A percentile compares a stretch with the other conserved stretches of the same genome.
phyloP scores from a whole-genome alignment of 75 land plant species.

The Pseudotsuga menziesii region DNA sequence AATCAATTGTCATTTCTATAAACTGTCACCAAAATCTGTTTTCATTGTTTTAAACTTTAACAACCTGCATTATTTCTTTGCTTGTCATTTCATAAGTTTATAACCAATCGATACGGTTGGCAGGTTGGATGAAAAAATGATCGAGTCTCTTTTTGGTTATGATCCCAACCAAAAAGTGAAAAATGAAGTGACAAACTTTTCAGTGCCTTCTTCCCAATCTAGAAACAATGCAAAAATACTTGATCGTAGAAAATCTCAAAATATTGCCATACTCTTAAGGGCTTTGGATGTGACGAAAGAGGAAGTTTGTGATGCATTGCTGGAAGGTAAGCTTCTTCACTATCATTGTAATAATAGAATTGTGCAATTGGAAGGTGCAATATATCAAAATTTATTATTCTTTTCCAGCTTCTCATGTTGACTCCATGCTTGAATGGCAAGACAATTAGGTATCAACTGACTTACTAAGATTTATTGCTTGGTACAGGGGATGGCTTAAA shows the following conservation, averaged over 20 bases:
- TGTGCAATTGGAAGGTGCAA: no score
- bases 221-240: slow-evolving; percentile 54
- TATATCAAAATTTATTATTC: no score
- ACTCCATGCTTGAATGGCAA: no score
- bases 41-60: slow-evolving; percentile 20
- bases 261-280: no score
- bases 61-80: neutral
- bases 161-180: slow-evolving; percentile 26
- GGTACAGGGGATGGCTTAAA: no score
- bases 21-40: slow-evolving; percentile 18
- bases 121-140: slow-evolving; percentile 83
- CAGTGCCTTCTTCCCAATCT: slow-evolving; percentile 32
- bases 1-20: slow-evolving; percentile 16
- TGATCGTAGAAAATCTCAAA: slow-evolving; percentile 94
- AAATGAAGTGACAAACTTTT: slow-evolving; percentile 35
- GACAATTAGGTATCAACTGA: no score
- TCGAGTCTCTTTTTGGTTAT: slow-evolving; percentile 74
- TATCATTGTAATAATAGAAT: no score
- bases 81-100: slow-evolving; percentile 6
- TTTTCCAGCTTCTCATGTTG: no score
- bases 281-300: no score
- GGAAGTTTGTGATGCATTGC: no score
- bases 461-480: no score
- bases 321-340: no score
- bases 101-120: neutral